A percentile compares a stretch with the other conserved stretches of the same genome.
These are phyloP conservation scores for Neoboletus magnificus DNA, from an alignment of 768 basidiomycete genomes.

Conservation along the genomic window DNA sequence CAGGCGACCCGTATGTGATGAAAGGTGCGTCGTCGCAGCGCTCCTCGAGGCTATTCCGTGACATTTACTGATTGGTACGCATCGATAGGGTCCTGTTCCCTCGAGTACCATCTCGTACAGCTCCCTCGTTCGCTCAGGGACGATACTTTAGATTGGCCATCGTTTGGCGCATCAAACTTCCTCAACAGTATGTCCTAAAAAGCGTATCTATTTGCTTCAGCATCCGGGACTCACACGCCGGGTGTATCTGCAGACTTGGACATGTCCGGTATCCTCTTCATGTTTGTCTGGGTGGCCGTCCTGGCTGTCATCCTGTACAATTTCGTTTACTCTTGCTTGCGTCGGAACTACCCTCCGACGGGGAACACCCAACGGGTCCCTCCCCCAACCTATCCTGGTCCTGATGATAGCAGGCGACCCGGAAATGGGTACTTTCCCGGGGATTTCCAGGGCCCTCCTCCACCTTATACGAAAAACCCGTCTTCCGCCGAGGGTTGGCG, in stretches of 20 bases:
- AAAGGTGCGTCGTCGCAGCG: constrained; percentile 53
- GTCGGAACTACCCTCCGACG: constrained; percentile 27
- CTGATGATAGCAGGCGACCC: constrained; percentile 9
- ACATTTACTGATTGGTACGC: neutral
- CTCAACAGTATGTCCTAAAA: constrained; percentile 20
- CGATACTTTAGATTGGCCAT: constrained; percentile 11
- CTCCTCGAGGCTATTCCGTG: neutral
- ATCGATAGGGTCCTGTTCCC: constrained; percentile 74
- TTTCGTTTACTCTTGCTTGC: constrained; percentile 54
- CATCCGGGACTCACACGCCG: neutral
- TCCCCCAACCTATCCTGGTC: constrained; percentile 33
- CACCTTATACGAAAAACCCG: constrained; percentile 52
- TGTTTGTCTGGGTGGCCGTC: constrained; percentile 52
- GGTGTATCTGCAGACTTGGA: constrained; percentile 40
- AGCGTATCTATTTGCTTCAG: neutral
- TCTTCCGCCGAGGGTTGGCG: constrained; percentile 40
- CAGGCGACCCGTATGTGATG: constrained; percentile 81
- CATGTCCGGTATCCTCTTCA: constrained; percentile 48
- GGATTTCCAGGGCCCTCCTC: constrained; percentile 45
- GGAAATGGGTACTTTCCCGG: constrained; percentile 54
- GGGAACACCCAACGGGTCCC: constrained; percentile 28
- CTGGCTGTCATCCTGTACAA: constrained; percentile 54
- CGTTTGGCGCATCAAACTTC: constrained; percentile 10
- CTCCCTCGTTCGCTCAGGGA: constrained; percentile 43
- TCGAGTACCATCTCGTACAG: constrained; percentile 79